phyloP scores from a whole-genome alignment of 2,329 filamentous ascomycete species.

The Fusarium algeriense region DNA sequence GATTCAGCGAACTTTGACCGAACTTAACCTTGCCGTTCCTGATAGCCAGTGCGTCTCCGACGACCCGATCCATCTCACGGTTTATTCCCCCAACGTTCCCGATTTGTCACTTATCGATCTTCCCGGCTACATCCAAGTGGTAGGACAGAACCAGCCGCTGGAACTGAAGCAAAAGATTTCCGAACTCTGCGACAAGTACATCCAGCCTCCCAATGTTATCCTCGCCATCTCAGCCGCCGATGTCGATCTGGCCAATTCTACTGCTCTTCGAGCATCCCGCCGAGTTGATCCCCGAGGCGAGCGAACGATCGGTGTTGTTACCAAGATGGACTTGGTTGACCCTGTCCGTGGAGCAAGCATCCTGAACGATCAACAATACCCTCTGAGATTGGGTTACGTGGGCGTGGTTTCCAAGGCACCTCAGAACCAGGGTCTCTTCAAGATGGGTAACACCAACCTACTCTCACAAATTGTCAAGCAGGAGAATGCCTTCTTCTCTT shows the following conservation, averaged over 20 bases:
- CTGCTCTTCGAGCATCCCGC: constrained; percentile 87
- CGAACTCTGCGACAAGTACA: constrained; percentile 98
- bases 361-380: constrained; percentile 90
- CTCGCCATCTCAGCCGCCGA: constrained; percentile 97
- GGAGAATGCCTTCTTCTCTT: constrained; percentile 86
- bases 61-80: constrained; percentile 94
- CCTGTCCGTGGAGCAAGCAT: constrained; percentile 81
- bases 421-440: constrained; percentile 78
- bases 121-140: constrained; percentile 97
- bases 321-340: constrained; percentile 98
- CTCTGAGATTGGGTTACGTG: constrained; percentile 93
- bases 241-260: constrained; percentile 96
- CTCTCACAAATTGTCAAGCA: constrained; percentile 86
- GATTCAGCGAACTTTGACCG: constrained; percentile 93
- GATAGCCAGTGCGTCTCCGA: constrained; percentile 93
- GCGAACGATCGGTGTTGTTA: constrained; percentile 97
- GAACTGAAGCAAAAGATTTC: constrained; percentile 96
- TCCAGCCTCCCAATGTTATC: constrained; percentile 94
- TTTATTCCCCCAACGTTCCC: constrained; percentile 94
- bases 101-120: constrained; percentile 96
- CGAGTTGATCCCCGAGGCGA: constrained; percentile 95
- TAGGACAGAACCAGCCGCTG: constrained; percentile 87
- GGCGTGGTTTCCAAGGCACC: constrained; percentile 92
- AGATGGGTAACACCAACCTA: constrained; percentile 83
- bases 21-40: constrained; percentile 93